Evolutionary conservation across 306 rosid species (phyloP), one percentile per base, ranked within the genome.

Genomic region (Fragaria nilgerrensis): DNA sequence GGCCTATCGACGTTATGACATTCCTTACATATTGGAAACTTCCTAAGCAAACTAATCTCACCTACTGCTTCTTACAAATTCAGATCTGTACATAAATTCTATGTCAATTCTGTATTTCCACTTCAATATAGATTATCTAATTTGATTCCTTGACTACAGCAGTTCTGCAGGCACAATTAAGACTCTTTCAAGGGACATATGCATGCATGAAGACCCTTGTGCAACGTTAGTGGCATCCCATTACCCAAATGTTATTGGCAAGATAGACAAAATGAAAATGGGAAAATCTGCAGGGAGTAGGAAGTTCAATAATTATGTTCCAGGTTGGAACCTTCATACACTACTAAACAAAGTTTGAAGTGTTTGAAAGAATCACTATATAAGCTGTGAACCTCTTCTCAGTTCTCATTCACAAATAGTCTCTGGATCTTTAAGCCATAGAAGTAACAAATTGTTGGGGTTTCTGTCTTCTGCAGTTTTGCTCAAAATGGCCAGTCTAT

Each of bases 401-500:
- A 23, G 12, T 66, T 2, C 1, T 77, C 68, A 73, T 37, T 73
- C 79, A 82, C 32, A 67, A 66, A 61, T 2, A 67, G 25, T 19
- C 23, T 58, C 8, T 15, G 16, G 75, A 39, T 56, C 78, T 55
- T 25, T 11, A 27, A 43, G 41, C 32, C 36, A 29, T 49, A 49
- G 4, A 63, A 62, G 68, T 69, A 50, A 14, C 44, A 39, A 20
- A 64, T 41, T 29, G 65, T 52, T 50, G 5, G 70, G 45, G 20
- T 36, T 25, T 50, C 15, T 29, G 73, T 36, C 14, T 8, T 9
- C 10, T 1, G n/a, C 41, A 27, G 58, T 74, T 58, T 16, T 67
- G 32, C 80, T 43, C 23, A 69, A 62, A 70, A 83, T 83, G 86
- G 80, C 80, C 75, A 70, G 52, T 63, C 67, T 5, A 70, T 79